phyloP scores from a whole-genome alignment of 1,284 basidiomycete species.

The Cryptococcus jaspeensis region DNA sequence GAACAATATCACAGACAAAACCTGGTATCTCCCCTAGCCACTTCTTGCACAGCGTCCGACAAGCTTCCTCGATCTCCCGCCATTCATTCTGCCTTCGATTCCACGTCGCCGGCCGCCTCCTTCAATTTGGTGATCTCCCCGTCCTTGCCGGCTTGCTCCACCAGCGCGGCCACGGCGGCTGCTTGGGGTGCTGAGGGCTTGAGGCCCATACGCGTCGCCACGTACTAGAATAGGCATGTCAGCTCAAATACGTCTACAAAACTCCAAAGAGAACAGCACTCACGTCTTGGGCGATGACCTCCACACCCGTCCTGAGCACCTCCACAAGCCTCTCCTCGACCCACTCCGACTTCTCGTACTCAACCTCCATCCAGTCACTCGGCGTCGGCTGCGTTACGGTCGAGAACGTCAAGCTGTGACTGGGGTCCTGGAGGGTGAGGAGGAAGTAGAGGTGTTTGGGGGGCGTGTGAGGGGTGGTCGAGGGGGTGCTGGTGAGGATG shows the following conservation, averaged over 20 bases:
- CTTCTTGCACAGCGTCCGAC: too few species aligned
- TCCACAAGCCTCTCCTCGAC: constrained; percentile 91
- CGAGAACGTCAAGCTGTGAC: constrained; percentile 70
- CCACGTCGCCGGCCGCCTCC: too few species aligned
- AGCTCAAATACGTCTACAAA: neutral
- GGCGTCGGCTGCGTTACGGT: constrained; percentile 80
- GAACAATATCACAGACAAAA: too few species aligned
- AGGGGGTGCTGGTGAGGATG: constrained; percentile 24
- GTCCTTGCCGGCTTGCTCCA: constrained; percentile 15
- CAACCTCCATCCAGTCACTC: constrained; percentile 74
- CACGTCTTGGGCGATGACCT: constrained; percentile 78
- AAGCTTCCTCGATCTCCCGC: neutral
- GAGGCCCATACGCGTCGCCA: constrained; percentile 49
- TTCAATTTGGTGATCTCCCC: neutral
- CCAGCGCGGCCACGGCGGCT: constrained; percentile 13
- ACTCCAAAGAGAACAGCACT: constrained; percentile 23
- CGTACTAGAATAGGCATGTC: constrained; percentile 34
- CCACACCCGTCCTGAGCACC: constrained; percentile 72
- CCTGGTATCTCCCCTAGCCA: too few species aligned
- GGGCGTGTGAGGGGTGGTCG: constrained; percentile 28
- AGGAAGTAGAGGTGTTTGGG: constrained; percentile 76
- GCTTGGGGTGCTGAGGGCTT: constrained; percentile 32
- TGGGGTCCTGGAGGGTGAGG: constrained; percentile 75
- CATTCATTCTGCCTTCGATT: neutral
- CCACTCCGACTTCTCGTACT: constrained; percentile 86